Base-by-base conservation (phyloP, 2,329 filamentous ascomycete genomes). In the Trichoderma cornu-damae region DNA sequence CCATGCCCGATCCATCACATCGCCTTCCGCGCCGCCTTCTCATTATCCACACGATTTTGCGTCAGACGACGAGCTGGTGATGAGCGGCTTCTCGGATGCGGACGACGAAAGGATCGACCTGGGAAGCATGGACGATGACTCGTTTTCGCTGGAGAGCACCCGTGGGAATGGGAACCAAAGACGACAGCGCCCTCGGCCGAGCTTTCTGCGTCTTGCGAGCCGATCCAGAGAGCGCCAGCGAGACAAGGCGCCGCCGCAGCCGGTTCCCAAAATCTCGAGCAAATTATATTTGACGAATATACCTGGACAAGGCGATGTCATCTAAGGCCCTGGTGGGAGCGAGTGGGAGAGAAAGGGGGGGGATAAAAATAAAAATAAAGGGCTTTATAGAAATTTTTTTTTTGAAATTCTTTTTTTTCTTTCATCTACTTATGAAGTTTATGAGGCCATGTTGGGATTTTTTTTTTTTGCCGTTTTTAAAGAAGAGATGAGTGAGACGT, bases 1-100 rank as follows among this genome's bases (percentile, higher is more conserved):
- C 18, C 92, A 96, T 68, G 81, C 84, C 5, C 85, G 93, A 16
- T 95, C 90, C 11, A 82, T 96, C 51, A 96, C 93, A 0, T 95
- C 90, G 0, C 92, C 93, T 1, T 83, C 83, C 6, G 77, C 80
- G 5, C 76, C 83, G 9, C 72, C 79, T 5, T 79, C 78, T 64
- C 32, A 55, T 11, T 77, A 84, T 61, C 70, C 76, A 9, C 78
- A n/a, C 22, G 84, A 88, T 11, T 79, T 89, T 48, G 77, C 85
- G 2, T 90, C 87, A 0, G 88, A 95, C 58, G 90, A 96, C 58
- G 91, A 96, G 63, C 77, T 80, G 42, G 76, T 78, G 1, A 86
- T 89, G 40, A 89, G 88, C 51, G 80, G 88, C 0, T 87, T 93
- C 63, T 96, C 90, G 0, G 93, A 96, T 62, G 85, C 85, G 12